Percentiles rank a stretch among this genome's conserved stretches.
phyloP scores from a whole-genome alignment of 148 eudicot species.

The Chenopodium formosanum region DNA sequence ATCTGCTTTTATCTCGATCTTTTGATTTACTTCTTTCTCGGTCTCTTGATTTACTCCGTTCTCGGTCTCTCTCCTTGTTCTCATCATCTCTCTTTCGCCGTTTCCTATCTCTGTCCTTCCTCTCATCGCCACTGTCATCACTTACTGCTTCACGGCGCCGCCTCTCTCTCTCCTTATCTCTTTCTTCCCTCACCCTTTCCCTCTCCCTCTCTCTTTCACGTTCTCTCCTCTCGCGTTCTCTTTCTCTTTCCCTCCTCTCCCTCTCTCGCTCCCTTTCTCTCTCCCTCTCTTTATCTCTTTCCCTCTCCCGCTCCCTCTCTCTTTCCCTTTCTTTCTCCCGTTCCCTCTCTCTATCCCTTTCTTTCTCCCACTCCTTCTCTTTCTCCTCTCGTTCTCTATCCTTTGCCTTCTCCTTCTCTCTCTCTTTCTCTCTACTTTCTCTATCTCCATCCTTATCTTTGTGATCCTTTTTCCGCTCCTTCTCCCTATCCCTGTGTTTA shows the following conservation, averaged over 20 bases:
- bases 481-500: constrained; percentile 27
- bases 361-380: constrained; percentile 23
- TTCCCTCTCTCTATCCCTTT: constrained; percentile 22
- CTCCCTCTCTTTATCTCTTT: constrained; percentile 14
- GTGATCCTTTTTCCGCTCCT: constrained; percentile 25
- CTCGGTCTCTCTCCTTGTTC: constrained; percentile 32
- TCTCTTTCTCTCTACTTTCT: constrained; percentile 18
- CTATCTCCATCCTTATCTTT: constrained; percentile 20
- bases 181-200: constrained; percentile 8
- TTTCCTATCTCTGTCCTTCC: constrained; percentile 7
- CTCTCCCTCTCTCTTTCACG: constrained; percentile 26
- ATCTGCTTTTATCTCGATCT: constrained; percentile 51
- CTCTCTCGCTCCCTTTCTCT: constrained; percentile 24
- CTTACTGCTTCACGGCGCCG: neutral
- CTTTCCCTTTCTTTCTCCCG: constrained; percentile 16
- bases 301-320: constrained; percentile 20
- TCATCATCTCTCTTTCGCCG: constrained; percentile 25
- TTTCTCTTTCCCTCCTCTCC: constrained; percentile 25
- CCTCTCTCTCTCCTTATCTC: constrained; percentile 23
- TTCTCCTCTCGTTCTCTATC: constrained; percentile 19
- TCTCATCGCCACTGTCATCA: neutral
- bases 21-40: constrained; percentile 26
- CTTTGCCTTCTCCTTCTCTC: constrained; percentile 20
- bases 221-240: constrained; percentile 25
- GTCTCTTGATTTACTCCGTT: constrained; percentile 40